Evolutionary conservation across 768 basidiomycete genomes (phyloP).

Genomic region (Macrolepiota dolichaula): DNA sequence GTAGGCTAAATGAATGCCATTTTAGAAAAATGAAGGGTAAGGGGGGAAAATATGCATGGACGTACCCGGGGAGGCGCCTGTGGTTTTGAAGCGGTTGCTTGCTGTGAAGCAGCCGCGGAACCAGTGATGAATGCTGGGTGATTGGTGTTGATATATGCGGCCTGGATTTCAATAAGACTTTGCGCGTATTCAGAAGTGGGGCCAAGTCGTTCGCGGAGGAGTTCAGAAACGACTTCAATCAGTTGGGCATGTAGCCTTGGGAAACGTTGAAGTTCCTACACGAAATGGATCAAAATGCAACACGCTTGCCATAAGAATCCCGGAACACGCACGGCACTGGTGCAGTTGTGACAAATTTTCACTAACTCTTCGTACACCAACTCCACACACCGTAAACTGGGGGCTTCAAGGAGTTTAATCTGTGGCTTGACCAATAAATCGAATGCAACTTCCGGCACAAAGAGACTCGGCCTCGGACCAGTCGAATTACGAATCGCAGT

Average conservation of each 20-base stretch:
- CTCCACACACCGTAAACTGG: conserved; percentile 94
- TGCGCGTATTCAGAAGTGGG: conserved; percentile 97
- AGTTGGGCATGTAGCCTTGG: conserved; percentile 90
- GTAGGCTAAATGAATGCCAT: conserved; percentile 44
- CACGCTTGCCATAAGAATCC: background rate
- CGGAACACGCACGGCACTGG: conserved; percentile 63
- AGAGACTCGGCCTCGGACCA: conserved; percentile 92
- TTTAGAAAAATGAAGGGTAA: conserved; percentile 15
- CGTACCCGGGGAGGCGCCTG: conserved; percentile 53
- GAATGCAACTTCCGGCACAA: conserved; percentile 96
- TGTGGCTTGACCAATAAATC: conserved; percentile 97
- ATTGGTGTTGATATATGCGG: conserved; percentile 99
- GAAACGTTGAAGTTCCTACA: conserved; percentile 92
- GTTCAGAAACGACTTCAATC: conserved; percentile 95
- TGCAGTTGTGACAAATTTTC: conserved; percentile 99
- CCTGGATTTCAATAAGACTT: conserved; percentile 94
- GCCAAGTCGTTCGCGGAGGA: conserved; percentile 90
- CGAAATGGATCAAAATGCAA: background rate
- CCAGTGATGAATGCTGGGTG: conserved; percentile 92
- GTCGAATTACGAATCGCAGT: conserved; percentile 99
- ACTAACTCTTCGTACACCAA: conserved; percentile 98
- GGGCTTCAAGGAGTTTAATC: conserved; percentile 93
- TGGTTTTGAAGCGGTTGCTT: conserved; percentile 39
- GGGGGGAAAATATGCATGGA: conserved; percentile 5
- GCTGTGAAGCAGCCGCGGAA: conserved; percentile 60